Conservation (phyloP, 2,329 filamentous ascomycete species). For the Ophiocordyceps robertsii region DNA sequence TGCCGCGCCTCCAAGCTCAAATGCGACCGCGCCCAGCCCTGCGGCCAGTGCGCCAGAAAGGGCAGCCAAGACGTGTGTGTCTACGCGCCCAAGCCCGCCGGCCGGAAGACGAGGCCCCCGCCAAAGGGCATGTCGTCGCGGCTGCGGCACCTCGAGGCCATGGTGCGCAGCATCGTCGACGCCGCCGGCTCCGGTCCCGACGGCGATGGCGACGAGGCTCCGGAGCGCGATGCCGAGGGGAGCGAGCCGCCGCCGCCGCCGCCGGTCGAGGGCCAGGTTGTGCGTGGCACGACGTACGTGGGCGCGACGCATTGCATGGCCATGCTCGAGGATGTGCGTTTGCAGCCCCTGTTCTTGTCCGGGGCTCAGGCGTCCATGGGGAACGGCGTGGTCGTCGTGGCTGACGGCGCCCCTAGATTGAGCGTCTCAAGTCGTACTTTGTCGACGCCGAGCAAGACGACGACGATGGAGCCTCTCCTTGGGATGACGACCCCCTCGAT, state of each 20-base stretch:
- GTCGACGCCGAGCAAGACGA: constrained; percentile 27
- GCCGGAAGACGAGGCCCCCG: constrained; percentile 21
- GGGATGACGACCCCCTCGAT: constrained; percentile 10
- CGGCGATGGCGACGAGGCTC: background rate
- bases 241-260: constrained; percentile 11
- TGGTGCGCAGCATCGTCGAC: constrained; percentile 44
- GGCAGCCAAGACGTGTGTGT: constrained; percentile 29
- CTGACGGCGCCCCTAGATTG: constrained; percentile 28
- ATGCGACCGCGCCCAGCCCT: constrained; percentile 39
- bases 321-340: constrained; percentile 43
- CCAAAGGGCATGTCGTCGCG: constrained; percentile 38
- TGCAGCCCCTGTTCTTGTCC: background rate
- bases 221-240: background rate
- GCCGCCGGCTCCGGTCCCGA: constrained; percentile 7
- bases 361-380: too few relatives aligned
- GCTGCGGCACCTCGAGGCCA: constrained; percentile 39
- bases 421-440: constrained; percentile 45
- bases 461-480: constrained; percentile 13
- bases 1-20: constrained; percentile 43
- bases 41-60: constrained; percentile 38
- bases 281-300: constrained; percentile 36
- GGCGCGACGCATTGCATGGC: constrained; percentile 48
- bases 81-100: constrained; percentile 33
- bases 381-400: too few relatives aligned
- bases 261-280: constrained; percentile 24